Conservation (phyloP, 139 green algal species). For the Picochlorum sp. region DNA sequence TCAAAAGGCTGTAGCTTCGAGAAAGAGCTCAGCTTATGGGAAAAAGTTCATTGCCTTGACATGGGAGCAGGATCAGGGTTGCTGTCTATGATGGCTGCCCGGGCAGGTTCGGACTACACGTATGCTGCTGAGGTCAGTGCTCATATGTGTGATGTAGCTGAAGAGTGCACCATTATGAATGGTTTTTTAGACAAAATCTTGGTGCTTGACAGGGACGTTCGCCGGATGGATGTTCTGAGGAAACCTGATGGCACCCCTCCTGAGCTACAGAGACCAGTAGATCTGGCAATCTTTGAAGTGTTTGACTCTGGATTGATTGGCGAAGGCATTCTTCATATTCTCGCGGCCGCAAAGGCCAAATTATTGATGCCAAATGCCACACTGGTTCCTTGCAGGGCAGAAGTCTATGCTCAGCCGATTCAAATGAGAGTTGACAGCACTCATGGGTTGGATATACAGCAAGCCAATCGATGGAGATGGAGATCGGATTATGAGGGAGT, state of each 20-base stretch:
- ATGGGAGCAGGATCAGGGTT: slow-evolving; percentile 62
- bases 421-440: slow-evolving; percentile 38
- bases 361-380: slow-evolving; percentile 41
- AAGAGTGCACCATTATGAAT: slow-evolving; percentile 55
- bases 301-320: slow-evolving; percentile 79
- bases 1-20: not conserved
- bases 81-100: slow-evolving; percentile 68
- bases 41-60: slow-evolving; percentile 44
- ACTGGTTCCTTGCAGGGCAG: slow-evolving; percentile 44
- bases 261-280: slow-evolving; percentile 44
- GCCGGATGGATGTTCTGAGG: slow-evolving; percentile 33
- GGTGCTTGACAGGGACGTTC: slow-evolving; percentile 52
- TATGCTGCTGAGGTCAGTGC: slow-evolving; percentile 39
- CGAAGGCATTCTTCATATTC: slow-evolving; percentile 67
- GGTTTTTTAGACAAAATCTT: slow-evolving; percentile 36
- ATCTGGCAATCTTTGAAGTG: slow-evolving; percentile 61
- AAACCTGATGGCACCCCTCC: slow-evolving; percentile 46
- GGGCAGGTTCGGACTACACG: slow-evolving; percentile 45
- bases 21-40: not conserved
- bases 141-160: slow-evolving; percentile 62
- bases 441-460: slow-evolving; percentile 34
- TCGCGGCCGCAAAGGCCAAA: slow-evolving; percentile 38
- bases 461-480: slow-evolving; percentile 52
- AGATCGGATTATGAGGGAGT: slow-evolving; percentile 59
- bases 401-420: slow-evolving; percentile 54